Evolutionary conservation across 352 stramenopile genomes (phyloP), one percentile per base, ranked within the genome.

Genomic region (Sclerospora graminicola): DNA sequence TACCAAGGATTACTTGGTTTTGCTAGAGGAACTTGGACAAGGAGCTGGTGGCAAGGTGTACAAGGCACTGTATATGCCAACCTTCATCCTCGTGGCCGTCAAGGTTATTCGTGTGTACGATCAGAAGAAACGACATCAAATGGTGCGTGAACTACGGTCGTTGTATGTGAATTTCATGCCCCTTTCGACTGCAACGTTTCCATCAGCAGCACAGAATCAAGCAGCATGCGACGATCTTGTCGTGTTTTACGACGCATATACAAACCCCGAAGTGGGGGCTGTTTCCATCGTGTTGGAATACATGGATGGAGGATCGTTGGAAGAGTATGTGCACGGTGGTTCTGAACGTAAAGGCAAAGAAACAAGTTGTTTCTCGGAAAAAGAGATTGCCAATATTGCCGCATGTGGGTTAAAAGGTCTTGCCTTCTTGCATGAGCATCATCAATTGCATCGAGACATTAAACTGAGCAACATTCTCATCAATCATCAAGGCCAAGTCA

Each of bases 401-500:
- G 61, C 57, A 3, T 82, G 85, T 24, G 82, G 70, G 4, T 60
- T 97, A 3, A 73, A 82, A 40, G 89, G 87, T 0, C 60, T 97
- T 1, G 61, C 61, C 0, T 97, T 94, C 47, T 45, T 97, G 24
- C 88, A 97, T 45, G 66, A 84, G 21, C 69, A 88, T 40, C 78
- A 91, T 30, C 84, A 95, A 26, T 50, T 97, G 5, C 91, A 98
- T 51, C 79, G 91, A 29, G 91, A 98, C 28, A 95, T 98, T 52
- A 98, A 98, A 48, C 83, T 93, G 14, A 94, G 82, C 48, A 98
- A 98, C 63, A 88, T 97, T 60, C 76, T 98, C 8, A 78, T 97
- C 29, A 95, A 95, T 54, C 63, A 76, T 14, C 52, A 69, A 27
- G 75, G 77, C 0, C 54, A 82, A 48, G 76, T 89, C 44, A 91